Base-by-base conservation (phyloP, 164 flowering plant species). In the Macadamia tetraphylla region DNA sequence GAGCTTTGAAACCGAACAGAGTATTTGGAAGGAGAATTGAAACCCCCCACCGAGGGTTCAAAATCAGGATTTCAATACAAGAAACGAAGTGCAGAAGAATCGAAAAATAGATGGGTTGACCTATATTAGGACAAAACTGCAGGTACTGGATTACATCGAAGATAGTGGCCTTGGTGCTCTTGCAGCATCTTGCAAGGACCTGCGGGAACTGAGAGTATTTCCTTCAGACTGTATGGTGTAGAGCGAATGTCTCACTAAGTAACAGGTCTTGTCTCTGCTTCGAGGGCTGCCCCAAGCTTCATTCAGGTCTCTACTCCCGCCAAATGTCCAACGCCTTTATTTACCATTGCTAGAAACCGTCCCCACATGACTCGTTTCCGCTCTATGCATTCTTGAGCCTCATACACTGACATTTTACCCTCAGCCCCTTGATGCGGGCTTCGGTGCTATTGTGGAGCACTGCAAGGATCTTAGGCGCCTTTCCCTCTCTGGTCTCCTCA, bases 351-450 rank as follows among this genome's bases (percentile, higher is more conserved):
- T 0, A 73, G 67, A 70, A 89, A 83, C 70, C 80, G 91, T 9
- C 94, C 96, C 1, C 83, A 85, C 75, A 12, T 91, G 44, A 85
- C 85, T 12, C 80, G 93, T n/a, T 94, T 94, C 65, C 90, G 98
- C n/a, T 9, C 86, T 94, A 15, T 94, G 97, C 75, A 94, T 91
- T 62, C 78, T 94, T 40, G 97, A 89, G 70, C 97, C 98, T 6
- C 78, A 60, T 4, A 73, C 83, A 6, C 94, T 5, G 98, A 94
- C 84, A 91, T 79, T 30, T 84, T n/a, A 92, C 98, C 17, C 77
- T 43, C 79, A 91, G 72, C 89, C 97, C 2, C 83, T 91, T 14
- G 97, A 91, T 67, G 70, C 65, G 6, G 97, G 97, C 29, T 91
- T 91, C 75, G 95, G 95, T 60, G 95, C 97, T 67, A 86, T 91